Base-by-base conservation (phyloP, 345 rosid genomes). In the Arabis alpina region DNA sequence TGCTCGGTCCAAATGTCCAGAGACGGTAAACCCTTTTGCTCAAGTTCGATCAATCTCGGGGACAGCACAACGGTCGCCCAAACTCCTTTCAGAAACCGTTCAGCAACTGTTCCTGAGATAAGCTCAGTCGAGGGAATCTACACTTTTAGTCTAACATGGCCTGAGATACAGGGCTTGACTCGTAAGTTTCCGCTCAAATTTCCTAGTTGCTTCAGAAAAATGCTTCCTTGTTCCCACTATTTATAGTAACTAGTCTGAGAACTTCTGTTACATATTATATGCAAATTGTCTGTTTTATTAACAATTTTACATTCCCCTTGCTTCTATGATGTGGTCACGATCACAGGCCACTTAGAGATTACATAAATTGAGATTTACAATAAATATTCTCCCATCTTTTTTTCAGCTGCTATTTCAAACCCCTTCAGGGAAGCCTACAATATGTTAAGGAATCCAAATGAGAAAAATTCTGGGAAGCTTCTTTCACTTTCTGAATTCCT, bases 1-100 rank as follows among this genome's bases (percentile, higher is more conserved):
- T 94, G 99, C 62, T 81, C 95, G 10, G 89, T 94, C 70, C 97
- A 94, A 79, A 84, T 94, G 80, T 84, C 99, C 3, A 80, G 83
- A 59, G 98, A 91, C 27, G 86, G 85, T 40, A 67, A 52, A 47
- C 93, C 93, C 11, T 81, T 91, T 78, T 94, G 99, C 82, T 55
- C 70, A 44, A 58, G 84, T 72, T 72, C 87, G 36, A 82, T 84
- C 66, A 79, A 89, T 81, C 96, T 94, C 37, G 68, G 80, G 7
- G 68, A 65, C 12, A 79, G 60, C 75, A 84, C 96, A 57, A 61
- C 1, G 1, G 82, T 74, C 70, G 73, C 78, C 65, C 81, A 61
- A 62, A 24, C 86, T 44, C 0, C 8, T 27, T 83, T 79, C 19
- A 61, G 68, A 79, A 79, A 54, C 72, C 86, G 65, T 62, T 27